Evolutionary conservation across 164 flowering plant genomes (phyloP).

Genomic region (grape (Vitis vinifera)): DNA sequence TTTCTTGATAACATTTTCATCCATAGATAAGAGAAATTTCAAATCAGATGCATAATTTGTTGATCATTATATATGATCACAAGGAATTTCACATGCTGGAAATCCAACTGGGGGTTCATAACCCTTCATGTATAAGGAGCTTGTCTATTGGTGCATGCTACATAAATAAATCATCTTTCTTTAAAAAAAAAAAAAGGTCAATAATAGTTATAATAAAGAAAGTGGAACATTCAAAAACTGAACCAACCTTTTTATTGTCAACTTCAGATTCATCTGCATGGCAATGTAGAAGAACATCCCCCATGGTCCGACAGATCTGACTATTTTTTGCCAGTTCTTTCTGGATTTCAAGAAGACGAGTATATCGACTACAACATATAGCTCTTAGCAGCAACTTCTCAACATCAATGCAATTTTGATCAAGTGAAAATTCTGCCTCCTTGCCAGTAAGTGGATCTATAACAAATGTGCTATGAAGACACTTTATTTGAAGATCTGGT

Average conservation of each 20-base stretch:
- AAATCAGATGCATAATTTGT: no score
- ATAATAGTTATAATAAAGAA: neutral
- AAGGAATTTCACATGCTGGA: no score
- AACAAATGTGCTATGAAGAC: conserved; percentile 80
- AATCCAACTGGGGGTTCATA: no score
- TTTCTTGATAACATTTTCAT: no score
- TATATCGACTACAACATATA: conserved; percentile 76
- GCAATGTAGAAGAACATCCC: conserved; percentile 72
- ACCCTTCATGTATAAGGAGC: no score
- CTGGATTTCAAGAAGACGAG: conserved; percentile 87
- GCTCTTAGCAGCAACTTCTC: conserved; percentile 84
- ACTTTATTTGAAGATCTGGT: conserved; percentile 76
- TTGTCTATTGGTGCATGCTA: no score
- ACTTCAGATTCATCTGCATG: conserved; percentile 44
- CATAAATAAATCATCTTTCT: no score
- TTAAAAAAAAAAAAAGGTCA: neutral
- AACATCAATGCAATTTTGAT: conserved; percentile 89
- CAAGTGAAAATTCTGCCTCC: conserved; percentile 81
- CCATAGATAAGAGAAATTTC: no score
- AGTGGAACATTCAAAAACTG: neutral
- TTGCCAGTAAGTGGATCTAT: conserved; percentile 80
- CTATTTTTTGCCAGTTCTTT: conserved; percentile 69
- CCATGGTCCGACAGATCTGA: conserved; percentile 59
- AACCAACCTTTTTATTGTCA: conserved; percentile 60
- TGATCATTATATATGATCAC: no score